phyloP scores from a whole-genome alignment of 129 eudicot species.

The Rutidosis leptorrhynchoides region DNA sequence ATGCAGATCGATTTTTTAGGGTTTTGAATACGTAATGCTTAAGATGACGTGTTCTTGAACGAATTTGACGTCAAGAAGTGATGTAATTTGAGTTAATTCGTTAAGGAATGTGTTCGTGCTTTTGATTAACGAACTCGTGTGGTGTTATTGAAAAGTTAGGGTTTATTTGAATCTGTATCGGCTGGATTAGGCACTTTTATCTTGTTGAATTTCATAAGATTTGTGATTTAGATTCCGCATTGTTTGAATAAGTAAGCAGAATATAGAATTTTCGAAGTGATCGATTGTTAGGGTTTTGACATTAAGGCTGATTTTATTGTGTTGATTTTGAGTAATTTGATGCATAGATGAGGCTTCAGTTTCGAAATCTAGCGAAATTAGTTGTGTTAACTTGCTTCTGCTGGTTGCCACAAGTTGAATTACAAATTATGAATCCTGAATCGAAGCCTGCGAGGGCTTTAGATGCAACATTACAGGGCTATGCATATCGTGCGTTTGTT shows the following conservation, averaged over 20 bases:
- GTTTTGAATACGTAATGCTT: constrained; percentile 17
- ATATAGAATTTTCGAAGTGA: neutral
- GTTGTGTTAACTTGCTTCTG: constrained; percentile 36
- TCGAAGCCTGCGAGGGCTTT: constrained; percentile 44
- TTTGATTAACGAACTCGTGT: constrained; percentile 12
- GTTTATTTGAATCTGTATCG: constrained; percentile 15
- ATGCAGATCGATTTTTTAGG: constrained; percentile 20
- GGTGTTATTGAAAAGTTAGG: constrained; percentile 16
- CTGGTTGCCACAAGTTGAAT: constrained; percentile 31
- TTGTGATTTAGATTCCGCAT: constrained; percentile 7
- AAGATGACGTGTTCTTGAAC: constrained; percentile 13
- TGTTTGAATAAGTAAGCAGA: constrained; percentile 3
- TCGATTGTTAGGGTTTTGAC: neutral
- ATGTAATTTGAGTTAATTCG: neutral
- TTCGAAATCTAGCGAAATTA: constrained; percentile 39
- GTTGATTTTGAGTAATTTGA: constrained; percentile 25
- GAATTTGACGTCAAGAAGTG: constrained; percentile 5
- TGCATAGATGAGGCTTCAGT: constrained; percentile 61
- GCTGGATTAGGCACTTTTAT: constrained; percentile 4
- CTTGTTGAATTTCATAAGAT: constrained; percentile 6
- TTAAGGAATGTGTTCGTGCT: constrained; percentile 12
- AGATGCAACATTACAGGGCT: constrained; percentile 68
- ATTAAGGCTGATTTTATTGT: neutral
- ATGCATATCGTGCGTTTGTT: constrained; percentile 63
- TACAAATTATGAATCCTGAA: constrained; percentile 38